phyloP scores from a whole-genome alignment of 345 rosid species.

The Barbarea vulgaris region DNA sequence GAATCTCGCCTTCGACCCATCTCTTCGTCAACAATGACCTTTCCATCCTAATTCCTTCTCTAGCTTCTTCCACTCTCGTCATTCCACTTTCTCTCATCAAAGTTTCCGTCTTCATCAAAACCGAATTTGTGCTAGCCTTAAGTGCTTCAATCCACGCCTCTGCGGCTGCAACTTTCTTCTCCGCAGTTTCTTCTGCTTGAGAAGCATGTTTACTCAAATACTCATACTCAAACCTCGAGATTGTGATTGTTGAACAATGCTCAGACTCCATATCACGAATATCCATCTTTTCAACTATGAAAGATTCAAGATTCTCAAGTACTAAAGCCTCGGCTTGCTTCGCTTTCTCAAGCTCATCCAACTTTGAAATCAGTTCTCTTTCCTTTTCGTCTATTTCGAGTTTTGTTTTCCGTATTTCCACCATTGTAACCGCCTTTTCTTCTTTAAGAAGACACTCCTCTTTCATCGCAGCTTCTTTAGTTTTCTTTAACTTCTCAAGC shows the following conservation, averaged over 20 bases:
- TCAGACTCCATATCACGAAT: constrained; percentile 52
- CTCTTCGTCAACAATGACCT: constrained; percentile 53
- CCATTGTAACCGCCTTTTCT: constrained; percentile 52
- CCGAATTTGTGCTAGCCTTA: constrained; percentile 63
- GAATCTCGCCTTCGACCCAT: constrained; percentile 48
- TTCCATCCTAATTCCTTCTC: constrained; percentile 33
- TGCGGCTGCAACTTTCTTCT: constrained; percentile 78
- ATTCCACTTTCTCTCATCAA: constrained; percentile 45
- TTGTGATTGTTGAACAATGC: constrained; percentile 50
- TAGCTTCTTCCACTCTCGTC: constrained; percentile 54
- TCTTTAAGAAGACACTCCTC: constrained; percentile 51
- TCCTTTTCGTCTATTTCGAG: constrained; percentile 56
- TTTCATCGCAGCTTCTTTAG: constrained; percentile 51
- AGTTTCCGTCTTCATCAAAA: constrained; percentile 56
- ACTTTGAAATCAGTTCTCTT: constrained; percentile 51
- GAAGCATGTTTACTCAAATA: constrained; percentile 63
- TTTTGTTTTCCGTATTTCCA: constrained; percentile 53
- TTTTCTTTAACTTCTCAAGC: constrained; percentile 62
- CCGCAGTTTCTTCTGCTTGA: constrained; percentile 78
- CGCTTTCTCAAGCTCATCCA: constrained; percentile 59
- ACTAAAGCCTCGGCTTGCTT: constrained; percentile 57
- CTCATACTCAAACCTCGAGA: constrained; percentile 74
- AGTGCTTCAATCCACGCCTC: constrained; percentile 87
- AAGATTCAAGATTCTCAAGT: constrained; percentile 58
- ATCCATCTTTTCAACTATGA: constrained; percentile 46